Evolutionary conservation across 163 green algal species (phyloP), one percentile per base, ranked within the genome.

Genomic region (Scenedesmus sp.): DNA sequence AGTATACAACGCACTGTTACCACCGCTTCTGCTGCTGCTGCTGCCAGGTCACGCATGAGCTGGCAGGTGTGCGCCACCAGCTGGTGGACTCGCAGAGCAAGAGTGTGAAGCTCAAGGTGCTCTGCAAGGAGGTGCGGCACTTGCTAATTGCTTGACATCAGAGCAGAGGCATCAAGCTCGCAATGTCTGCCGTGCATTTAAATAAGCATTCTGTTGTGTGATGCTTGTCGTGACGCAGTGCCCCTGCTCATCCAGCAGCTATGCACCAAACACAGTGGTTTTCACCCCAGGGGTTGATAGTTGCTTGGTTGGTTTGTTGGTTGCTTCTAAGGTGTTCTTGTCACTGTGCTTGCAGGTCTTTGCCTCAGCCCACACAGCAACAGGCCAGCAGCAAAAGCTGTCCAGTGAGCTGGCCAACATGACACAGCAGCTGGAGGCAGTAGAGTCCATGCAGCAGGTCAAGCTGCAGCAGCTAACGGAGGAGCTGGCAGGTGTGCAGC

Each of bases 331-430:
- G 34, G 34, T 46, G 34, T 46, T 46, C 34, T 46, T 46, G 34
- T 46, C 34, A 46, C 34, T 46, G 2, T 79, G 70, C 70, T 52
- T 79, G 70, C 70, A 79, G 70, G 70, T 79, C 23, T 79, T 46
- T 46, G 70, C 70, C 23, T 79, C 70, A 15, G 70, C 70, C 4
- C 20, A 79, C 70, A 79, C 70, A 13, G 70, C 70, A 52, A 52
- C 20, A 79, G 70, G 70, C 70, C 70, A 79, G 70, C 70, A 79
- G 70, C 70, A 79, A 20, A 79, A 79, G 70, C 70, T 79, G 0
- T 79, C 70, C 70, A 79, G 23, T 8, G 70, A 79, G 70, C 70
- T 79, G 70, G 70, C 70, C 70, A 79, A 79, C 70, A 79, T 79
- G 70, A 79, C 70, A 5, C 70, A 79, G 70, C 70, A 79, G 70